Evolutionary conservation across 345 rosid species (phyloP).

Genomic region (Eucalyptus cloeziana): DNA sequence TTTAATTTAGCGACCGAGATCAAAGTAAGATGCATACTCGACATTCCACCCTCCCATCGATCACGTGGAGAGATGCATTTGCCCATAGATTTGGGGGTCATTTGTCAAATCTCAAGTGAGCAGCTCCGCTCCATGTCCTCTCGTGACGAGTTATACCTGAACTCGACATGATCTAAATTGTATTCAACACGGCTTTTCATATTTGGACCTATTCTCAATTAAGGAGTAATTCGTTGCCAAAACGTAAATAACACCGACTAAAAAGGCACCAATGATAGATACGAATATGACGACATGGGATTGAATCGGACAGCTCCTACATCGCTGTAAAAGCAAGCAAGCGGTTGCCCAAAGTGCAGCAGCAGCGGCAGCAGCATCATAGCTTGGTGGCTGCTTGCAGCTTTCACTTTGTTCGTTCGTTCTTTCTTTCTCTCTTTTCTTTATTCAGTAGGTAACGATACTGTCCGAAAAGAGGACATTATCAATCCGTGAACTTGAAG

Average conservation of each 20-base stretch:
- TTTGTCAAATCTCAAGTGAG: not conserved
- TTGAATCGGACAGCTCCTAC: not conserved
- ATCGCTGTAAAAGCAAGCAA: not conserved
- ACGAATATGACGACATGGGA: not conserved
- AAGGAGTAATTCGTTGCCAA: not conserved
- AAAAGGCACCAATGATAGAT: not conserved
- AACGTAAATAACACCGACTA: not conserved
- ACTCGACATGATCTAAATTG: not conserved
- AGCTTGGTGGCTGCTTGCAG: not conserved
- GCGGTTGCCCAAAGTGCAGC: not conserved
- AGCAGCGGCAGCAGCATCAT: not conserved
- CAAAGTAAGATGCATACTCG: not conserved
- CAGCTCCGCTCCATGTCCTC: not conserved
- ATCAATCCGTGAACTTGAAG: not conserved
- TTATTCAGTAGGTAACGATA: not conserved
- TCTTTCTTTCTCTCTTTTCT: not conserved
- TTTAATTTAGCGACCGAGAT: not conserved
- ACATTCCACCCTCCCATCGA: not conserved
- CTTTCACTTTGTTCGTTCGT: not conserved
- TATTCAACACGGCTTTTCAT: not conserved
- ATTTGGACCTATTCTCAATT: not conserved
- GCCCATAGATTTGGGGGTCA: not conserved
- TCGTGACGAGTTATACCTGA: not conserved
- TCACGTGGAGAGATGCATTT: not conserved
- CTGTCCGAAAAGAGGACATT: not conserved